These are phyloP conservation scores for Nectriaceae sp. DNA, from an alignment of 2,329 filamentous ascomycete genomes.

Conservation along the genomic window DNA sequence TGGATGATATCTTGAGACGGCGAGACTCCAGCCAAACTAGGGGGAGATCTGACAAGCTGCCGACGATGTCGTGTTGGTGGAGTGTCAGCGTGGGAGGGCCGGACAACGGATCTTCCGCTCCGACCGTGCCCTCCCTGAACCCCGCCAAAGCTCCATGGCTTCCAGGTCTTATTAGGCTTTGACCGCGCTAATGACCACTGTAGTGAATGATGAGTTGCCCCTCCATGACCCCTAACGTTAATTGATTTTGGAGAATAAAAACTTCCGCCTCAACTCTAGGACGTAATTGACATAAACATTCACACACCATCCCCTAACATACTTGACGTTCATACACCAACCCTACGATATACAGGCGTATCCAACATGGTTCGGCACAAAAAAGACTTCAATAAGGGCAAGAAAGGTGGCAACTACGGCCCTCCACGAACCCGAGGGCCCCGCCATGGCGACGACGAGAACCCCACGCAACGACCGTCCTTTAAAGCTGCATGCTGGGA, in stretches of 20 bases:
- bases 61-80: not conserved
- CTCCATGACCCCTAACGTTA: not conserved
- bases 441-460: conserved; percentile 41
- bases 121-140: not conserved
- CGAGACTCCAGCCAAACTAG: not conserved
- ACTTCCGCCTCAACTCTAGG: too few relatives aligned
- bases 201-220: too few relatives aligned
- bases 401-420: conserved; percentile 63
- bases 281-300: too few relatives aligned
- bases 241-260: not conserved
- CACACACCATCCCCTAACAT: too few relatives aligned
- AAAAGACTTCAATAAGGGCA: conserved; percentile 78
- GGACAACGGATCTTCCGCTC: conserved; percentile 1
- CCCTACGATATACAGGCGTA: not conserved
- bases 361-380: conserved; percentile 86
- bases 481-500: conserved; percentile 99
- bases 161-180: not conserved
- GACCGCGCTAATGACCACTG: too few relatives aligned
- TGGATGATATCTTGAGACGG: too few relatives aligned
- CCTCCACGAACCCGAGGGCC: conserved; percentile 52
- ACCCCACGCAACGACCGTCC: conserved; percentile 41
- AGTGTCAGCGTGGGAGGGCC: not conserved
- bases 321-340: too few relatives aligned
- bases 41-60: not conserved
- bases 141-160: not conserved